These are phyloP conservation scores for Neonectria magnoliae DNA, from an alignment of 2,329 filamentous ascomycete species.

Conservation along the genomic window DNA sequence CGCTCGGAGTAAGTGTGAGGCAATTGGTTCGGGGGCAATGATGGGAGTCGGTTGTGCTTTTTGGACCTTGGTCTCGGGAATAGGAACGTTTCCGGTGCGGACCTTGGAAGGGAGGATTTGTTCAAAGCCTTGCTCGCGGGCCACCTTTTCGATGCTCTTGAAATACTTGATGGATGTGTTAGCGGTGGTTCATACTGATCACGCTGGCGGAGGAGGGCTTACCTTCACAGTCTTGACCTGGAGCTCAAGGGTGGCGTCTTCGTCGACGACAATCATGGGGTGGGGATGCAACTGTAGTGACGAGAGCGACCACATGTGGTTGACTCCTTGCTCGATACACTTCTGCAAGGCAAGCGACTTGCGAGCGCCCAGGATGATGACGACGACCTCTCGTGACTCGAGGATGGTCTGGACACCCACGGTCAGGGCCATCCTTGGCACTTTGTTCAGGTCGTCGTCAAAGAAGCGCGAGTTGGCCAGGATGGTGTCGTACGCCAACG, in stretches of 20 bases:
- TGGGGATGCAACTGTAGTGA: conserved; percentile 83
- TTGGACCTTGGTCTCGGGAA: conserved; percentile 54
- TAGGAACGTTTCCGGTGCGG: conserved; percentile 59
- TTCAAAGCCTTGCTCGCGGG: conserved; percentile 65
- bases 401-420: conserved; percentile 87
- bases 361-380: conserved; percentile 83
- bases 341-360: conserved; percentile 83
- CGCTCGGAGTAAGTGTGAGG: conserved; percentile 63
- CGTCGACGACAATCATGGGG: conserved; percentile 84
- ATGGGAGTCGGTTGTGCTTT: conserved; percentile 58
- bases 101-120: conserved; percentile 67
- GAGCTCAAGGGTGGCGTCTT: conserved; percentile 78
- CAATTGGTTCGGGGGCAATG: conserved; percentile 64
- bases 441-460: conserved; percentile 74
- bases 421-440: conserved; percentile 84
- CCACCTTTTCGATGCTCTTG: conserved; percentile 75
- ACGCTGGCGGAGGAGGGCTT: conserved; percentile 22
- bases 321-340: conserved; percentile 83
- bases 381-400: conserved; percentile 82
- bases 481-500: conserved; percentile 86
- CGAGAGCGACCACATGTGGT: conserved; percentile 92
- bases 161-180: conserved; percentile 63
- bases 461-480: conserved; percentile 89
- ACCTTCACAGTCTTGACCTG: conserved; percentile 78
- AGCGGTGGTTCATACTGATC: conserved; percentile 5